Evolutionary conservation across 257 asterid species (phyloP).

Genomic region (Coffea canephora): DNA sequence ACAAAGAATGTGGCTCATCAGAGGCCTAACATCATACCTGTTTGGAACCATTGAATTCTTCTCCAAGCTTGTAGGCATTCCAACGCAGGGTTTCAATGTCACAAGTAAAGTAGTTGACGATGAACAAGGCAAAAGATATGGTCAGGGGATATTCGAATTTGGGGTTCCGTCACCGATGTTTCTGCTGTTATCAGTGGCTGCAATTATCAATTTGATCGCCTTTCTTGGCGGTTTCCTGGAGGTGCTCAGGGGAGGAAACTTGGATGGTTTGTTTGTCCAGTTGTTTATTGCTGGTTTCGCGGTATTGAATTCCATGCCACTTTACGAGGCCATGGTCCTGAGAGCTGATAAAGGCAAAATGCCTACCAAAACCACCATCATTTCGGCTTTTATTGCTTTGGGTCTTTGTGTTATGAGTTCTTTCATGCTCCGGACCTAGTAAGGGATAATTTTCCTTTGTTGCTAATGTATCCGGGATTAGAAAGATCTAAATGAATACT

Average conservation of each 20-base stretch:
- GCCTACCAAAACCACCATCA: conserved; percentile 45
- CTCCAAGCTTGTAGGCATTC: conserved; percentile 47
- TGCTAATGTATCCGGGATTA: too few relatives aligned
- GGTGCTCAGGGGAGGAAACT: conserved; percentile 17
- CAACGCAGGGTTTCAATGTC: conserved; percentile 50
- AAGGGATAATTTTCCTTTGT: background rate
- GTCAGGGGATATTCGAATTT: conserved; percentile 56
- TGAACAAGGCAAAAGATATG: conserved; percentile 52
- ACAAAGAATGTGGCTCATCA: conserved; percentile 77
- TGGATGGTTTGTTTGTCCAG: conserved; percentile 33
- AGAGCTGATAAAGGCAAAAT: conserved; percentile 59
- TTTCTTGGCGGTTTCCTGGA: conserved; percentile 18
- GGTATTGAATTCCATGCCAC: conserved; percentile 50
- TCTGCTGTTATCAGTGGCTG: conserved; percentile 49
- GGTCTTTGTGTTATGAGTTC: conserved; percentile 22
- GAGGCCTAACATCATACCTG: conserved; percentile 44
- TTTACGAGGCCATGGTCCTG: conserved; percentile 67
- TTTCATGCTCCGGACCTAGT: conserved; percentile 1
- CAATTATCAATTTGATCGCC: conserved; percentile 37
- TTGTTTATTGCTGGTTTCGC: conserved; percentile 50
- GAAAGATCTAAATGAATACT: background rate
- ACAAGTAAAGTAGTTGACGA: conserved; percentile 63
- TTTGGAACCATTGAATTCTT: conserved; percentile 57
- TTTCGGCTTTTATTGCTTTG: conserved; percentile 38
- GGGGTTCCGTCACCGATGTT: conserved; percentile 71